Percentiles rank a stretch among this genome's conserved stretches.
Evolutionary conservation across 306 rosid species (phyloP).

Genomic region (Citrullus amarus): DNA sequence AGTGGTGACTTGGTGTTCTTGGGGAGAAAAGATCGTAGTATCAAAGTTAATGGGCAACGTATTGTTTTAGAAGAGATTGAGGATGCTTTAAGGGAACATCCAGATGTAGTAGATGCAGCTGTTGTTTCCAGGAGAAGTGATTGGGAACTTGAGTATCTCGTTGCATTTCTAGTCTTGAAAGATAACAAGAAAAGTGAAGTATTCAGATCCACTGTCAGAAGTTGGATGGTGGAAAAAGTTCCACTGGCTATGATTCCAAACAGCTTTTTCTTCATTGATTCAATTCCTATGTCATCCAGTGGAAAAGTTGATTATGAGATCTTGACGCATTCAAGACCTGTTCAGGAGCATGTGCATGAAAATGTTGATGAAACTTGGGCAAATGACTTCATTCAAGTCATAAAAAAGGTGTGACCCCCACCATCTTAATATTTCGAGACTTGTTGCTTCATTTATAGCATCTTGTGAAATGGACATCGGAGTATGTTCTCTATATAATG

Average conservation of each 20-base stretch:
- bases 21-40: slow-evolving; percentile 80
- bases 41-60: slow-evolving; percentile 69
- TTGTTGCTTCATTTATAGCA: not conserved
- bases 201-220: slow-evolving; percentile 40
- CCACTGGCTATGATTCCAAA: slow-evolving; percentile 51
- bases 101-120: slow-evolving; percentile 56
- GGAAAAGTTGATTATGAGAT: slow-evolving; percentile 72
- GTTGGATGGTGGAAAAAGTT: slow-evolving; percentile 67
- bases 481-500: not conserved
- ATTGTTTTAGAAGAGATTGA: slow-evolving; percentile 78
- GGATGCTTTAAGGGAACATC: slow-evolving; percentile 50
- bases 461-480: not conserved
- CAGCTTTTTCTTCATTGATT: slow-evolving; percentile 31
- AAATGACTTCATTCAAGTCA: slow-evolving; percentile 37
- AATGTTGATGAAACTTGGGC: slow-evolving; percentile 24
- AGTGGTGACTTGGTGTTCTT: slow-evolving; percentile 72
- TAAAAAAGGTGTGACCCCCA: slow-evolving; percentile 45
- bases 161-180: slow-evolving; percentile 59
- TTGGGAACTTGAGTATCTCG: slow-evolving; percentile 30
- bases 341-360: slow-evolving; percentile 20
- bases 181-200: slow-evolving; percentile 28
- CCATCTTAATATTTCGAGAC: slow-evolving; percentile 1
- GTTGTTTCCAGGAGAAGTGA: slow-evolving; percentile 36
- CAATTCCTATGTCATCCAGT: slow-evolving; percentile 58
- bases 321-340: slow-evolving; percentile 29